phyloP scores from a whole-genome alignment of 2,329 filamentous ascomycete genomes.

The Phaeosphaeriaceae sp. region DNA sequence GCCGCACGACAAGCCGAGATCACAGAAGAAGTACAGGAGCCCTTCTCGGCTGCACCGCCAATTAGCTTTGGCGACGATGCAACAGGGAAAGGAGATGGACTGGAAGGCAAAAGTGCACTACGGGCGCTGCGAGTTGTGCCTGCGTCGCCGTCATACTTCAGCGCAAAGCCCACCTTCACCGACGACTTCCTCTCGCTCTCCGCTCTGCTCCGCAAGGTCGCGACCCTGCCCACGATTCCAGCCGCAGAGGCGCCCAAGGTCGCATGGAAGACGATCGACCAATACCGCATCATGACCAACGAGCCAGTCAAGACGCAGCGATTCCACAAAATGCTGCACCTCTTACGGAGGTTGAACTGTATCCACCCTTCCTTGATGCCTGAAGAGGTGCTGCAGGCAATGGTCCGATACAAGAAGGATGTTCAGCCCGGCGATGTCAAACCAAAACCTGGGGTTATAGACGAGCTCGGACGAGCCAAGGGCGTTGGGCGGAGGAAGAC shows the following conservation, averaged over 20 bases:
- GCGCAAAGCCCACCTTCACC: constrained; percentile 81
- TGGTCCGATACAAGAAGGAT: constrained; percentile 75
- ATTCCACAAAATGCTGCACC: constrained; percentile 76
- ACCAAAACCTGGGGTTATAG: constrained; percentile 69
- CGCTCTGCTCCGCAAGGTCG: constrained; percentile 73
- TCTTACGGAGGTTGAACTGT: constrained; percentile 81
- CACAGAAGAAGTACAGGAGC: constrained; percentile 28
- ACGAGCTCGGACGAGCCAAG: constrained; percentile 77
- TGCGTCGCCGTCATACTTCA: constrained; percentile 92
- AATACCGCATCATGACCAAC: constrained; percentile 68
- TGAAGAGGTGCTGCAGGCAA: constrained; percentile 67
- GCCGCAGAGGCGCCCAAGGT: constrained; percentile 72
- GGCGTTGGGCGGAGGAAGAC: constrained; percentile 88
- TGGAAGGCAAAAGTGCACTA: constrained; percentile 28
- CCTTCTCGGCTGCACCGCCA: constrained; percentile 53
- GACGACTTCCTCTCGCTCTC: constrained; percentile 81
- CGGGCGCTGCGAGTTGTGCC: constrained; percentile 74
- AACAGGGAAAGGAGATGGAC: constrained; percentile 17
- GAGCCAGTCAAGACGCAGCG: constrained; percentile 66
- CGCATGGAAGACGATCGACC: constrained; percentile 79
- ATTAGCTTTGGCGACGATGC: constrained; percentile 47
- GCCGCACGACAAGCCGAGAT: constrained; percentile 33
- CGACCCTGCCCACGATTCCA: constrained; percentile 73
- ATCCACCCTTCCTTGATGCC: constrained; percentile 84
- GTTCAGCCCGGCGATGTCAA: constrained; percentile 74